A percentile compares a stretch with the other conserved stretches of the same genome.
Conservation (phyloP, 495 filamentous ascomycete species). For the Echria macrotheca region DNA sequence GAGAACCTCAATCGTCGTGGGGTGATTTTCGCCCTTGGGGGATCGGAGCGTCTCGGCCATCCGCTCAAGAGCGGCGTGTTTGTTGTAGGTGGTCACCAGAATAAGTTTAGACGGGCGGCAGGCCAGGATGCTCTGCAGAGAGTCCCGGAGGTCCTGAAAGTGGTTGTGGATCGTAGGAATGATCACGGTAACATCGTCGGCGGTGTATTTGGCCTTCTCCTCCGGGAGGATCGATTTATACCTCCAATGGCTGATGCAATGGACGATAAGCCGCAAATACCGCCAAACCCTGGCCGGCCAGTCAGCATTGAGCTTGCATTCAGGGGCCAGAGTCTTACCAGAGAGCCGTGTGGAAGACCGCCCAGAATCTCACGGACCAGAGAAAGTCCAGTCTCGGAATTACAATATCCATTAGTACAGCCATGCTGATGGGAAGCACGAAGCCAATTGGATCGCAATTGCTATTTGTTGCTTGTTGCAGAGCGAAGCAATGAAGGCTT, state of each 20-base stretch:
- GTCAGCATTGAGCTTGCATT: not conserved
- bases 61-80: constrained; percentile 37
- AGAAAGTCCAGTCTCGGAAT: constrained; percentile 35
- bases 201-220: constrained; percentile 39
- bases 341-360: constrained; percentile 32
- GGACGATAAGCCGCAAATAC: constrained; percentile 49
- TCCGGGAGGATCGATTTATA: constrained; percentile 43
- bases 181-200: constrained; percentile 51
- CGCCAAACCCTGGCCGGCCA: constrained; percentile 37
- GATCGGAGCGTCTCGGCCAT: constrained; percentile 39
- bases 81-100: constrained; percentile 51
- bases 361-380: constrained; percentile 33
- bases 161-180: constrained; percentile 52
- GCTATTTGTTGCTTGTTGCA: not conserved
- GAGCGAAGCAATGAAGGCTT: not conserved
- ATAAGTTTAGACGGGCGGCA: constrained; percentile 48
- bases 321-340: constrained; percentile 30
- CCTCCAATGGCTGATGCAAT: constrained; percentile 46
- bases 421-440: constrained; percentile 21
- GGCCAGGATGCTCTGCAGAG: constrained; percentile 50
- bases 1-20: constrained; percentile 39
- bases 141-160: constrained; percentile 47
- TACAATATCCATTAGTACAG: constrained; percentile 30
- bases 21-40: constrained; percentile 6
- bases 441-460: not conserved